Evolutionary conservation across 352 stramenopile species (phyloP).

Genomic region (Pythium aquatile): DNA sequence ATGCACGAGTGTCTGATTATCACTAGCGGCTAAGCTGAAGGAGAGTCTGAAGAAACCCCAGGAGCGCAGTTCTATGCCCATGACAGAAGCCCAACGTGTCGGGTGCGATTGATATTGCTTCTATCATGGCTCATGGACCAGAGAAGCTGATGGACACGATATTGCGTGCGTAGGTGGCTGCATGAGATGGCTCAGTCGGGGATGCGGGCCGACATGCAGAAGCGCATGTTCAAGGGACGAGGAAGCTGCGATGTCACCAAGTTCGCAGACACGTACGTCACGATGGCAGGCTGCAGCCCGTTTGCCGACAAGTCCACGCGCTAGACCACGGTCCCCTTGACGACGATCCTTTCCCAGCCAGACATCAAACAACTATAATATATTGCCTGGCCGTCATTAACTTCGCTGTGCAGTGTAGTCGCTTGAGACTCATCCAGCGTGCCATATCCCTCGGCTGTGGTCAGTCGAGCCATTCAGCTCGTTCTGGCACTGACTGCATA

Average conservation of each 20-base stretch:
- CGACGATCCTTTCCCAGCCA: background rate
- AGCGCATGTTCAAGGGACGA: constrained; percentile 80
- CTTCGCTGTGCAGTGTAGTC: no score
- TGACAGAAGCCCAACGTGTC: constrained; percentile 76
- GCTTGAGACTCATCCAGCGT: no score
- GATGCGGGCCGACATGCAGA: constrained; percentile 69
- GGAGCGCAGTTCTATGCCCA: constrained; percentile 59
- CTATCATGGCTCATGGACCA: background rate
- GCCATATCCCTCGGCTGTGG: no score
- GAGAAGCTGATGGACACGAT: no score
- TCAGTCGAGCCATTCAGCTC: no score
- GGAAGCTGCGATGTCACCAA: constrained; percentile 82
- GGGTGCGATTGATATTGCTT: constrained; percentile 33
- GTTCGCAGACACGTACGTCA: constrained; percentile 84
- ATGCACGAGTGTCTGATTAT: background rate
- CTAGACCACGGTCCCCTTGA: constrained; percentile 23
- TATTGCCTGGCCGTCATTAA: no score
- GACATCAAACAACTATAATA: no score
- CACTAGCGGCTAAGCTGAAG: constrained; percentile 52
- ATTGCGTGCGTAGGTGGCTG: constrained; percentile 47
- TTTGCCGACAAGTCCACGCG: constrained; percentile 85
- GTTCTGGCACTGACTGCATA: no score
- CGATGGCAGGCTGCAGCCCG: constrained; percentile 81
- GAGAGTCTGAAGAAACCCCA: constrained; percentile 64
- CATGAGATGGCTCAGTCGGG: constrained; percentile 65